phyloP scores from a whole-genome alignment of 225 moss, liverwort and hornwort species.

The Marchantia paleacea region DNA sequence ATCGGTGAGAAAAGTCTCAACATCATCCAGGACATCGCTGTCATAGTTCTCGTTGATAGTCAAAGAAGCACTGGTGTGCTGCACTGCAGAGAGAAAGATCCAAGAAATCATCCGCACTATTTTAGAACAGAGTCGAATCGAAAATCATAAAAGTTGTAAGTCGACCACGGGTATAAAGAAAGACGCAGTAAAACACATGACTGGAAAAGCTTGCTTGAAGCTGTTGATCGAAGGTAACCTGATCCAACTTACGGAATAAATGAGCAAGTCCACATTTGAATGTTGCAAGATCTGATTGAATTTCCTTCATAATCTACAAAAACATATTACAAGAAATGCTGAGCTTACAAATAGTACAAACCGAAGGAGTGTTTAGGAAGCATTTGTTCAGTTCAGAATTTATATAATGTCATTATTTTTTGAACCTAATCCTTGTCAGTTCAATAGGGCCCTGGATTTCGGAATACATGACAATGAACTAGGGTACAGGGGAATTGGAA shows the following conservation, averaged over 20 bases:
- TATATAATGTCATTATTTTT: too few relatives aligned
- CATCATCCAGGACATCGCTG: constrained; percentile 80
- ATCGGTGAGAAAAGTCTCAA: constrained; percentile 85
- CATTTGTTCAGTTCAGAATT: too few relatives aligned
- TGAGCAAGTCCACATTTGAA: constrained; percentile 88
- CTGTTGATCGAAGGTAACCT: not conserved
- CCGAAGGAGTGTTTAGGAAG: too few relatives aligned
- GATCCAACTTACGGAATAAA: constrained; percentile 15
- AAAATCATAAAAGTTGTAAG: not conserved
- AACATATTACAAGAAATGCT: not conserved
- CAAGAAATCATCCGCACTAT: not conserved
- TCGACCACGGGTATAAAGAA: too few relatives aligned
- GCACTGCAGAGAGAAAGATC: constrained; percentile 67
- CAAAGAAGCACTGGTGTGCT: constrained; percentile 93
- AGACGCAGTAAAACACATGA: too few relatives aligned
- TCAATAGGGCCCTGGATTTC: too few relatives aligned
- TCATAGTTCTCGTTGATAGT: constrained; percentile 98
- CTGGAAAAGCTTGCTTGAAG: not conserved
- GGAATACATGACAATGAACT: too few relatives aligned
- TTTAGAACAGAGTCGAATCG: not conserved
- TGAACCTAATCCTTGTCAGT: too few relatives aligned
- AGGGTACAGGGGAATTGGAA: too few relatives aligned
- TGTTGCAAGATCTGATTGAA: constrained; percentile 65
- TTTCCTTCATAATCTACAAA: constrained; percentile 52
- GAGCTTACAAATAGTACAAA: too few relatives aligned